Evolutionary conservation across 108 stramenopile genomes (phyloP).

Genomic region (Cyclotella distinguenda): DNA sequence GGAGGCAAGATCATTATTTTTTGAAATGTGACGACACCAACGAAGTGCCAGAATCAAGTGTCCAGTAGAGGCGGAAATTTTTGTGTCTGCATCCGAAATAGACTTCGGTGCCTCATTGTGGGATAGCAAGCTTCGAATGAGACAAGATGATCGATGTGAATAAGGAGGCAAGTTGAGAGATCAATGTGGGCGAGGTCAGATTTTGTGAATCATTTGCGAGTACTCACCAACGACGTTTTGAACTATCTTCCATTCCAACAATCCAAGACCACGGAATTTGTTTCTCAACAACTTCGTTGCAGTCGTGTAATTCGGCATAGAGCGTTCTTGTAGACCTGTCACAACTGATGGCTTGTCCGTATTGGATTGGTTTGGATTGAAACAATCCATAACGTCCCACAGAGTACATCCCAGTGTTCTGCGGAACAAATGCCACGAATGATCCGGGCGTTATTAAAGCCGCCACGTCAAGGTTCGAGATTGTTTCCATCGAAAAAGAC

Average conservation of each 20-base stretch:
- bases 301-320: conserved; percentile 39
- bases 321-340: conserved; percentile 52
- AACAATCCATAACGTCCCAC: conserved; percentile 1
- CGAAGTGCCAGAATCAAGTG: conserved; percentile 60
- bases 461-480: conserved; percentile 46
- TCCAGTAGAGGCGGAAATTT: conserved; percentile 39
- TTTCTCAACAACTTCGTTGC: conserved; percentile 6
- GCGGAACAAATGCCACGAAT: conserved; percentile 45
- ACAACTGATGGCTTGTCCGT: conserved; percentile 44
- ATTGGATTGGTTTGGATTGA: conserved; percentile 18
- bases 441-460: conserved; percentile 54
- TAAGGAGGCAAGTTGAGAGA: no score
- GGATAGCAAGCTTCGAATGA: conserved; percentile 27
- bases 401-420: conserved; percentile 17
- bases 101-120: conserved; percentile 54
- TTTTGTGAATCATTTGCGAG: no score
- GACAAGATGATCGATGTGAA: no score
- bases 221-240: no score
- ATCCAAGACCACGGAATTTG: conserved; percentile 42
- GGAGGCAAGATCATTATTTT: not conserved
- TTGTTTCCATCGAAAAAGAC: conserved; percentile 44
- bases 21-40: conserved; percentile 57
- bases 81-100: conserved; percentile 34
- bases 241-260: conserved; percentile 60
- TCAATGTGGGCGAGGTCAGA: no score